Evolutionary conservation across 176 grass and related monocot genomes (phyloP).

Genomic region (Luzula sylvatica): DNA sequence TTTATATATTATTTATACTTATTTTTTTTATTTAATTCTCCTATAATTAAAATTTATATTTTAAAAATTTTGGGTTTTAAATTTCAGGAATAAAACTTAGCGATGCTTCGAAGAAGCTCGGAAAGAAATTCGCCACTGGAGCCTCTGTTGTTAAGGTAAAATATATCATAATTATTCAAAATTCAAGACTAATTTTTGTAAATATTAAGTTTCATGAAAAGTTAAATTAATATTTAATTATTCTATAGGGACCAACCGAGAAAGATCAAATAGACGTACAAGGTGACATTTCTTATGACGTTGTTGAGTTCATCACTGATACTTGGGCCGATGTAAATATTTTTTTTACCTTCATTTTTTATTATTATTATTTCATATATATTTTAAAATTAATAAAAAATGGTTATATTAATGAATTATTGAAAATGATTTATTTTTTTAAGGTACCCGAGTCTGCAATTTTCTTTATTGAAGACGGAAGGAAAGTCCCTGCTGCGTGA

Average conservation of each 20-base stretch:
- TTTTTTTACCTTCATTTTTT: slow-evolving; percentile 4
- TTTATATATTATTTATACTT: background rate
- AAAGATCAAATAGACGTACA: slow-evolving; percentile 99
- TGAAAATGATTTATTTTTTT: background rate
- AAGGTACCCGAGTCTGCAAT: slow-evolving; percentile 84
- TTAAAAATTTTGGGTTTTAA: slow-evolving; percentile 9
- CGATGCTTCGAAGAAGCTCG: slow-evolving; percentile 97
- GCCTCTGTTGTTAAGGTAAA: slow-evolving; percentile 97
- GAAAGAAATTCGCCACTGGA: slow-evolving; percentile 97
- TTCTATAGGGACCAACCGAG: slow-evolving; percentile 77
- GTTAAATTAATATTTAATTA: no score
- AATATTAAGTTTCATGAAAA: no score
- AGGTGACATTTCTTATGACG: slow-evolving; percentile 98
- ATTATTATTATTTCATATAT: background rate
- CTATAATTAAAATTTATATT: slow-evolving; percentile 1
- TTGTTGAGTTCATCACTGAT: slow-evolving; percentile 91
- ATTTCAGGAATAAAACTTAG: slow-evolving; percentile 74
- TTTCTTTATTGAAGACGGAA: slow-evolving; percentile 97
- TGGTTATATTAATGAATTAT: background rate
- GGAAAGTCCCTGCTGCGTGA: slow-evolving; percentile 74
- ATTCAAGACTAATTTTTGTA: no score
- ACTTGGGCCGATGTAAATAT: slow-evolving; percentile 92
- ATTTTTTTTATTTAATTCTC: no score
- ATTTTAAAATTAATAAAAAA: background rate
- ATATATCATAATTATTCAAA: background rate